Conservation (phyloP, 331 rosid genomes). For the Prunus yedoensis region DNA sequence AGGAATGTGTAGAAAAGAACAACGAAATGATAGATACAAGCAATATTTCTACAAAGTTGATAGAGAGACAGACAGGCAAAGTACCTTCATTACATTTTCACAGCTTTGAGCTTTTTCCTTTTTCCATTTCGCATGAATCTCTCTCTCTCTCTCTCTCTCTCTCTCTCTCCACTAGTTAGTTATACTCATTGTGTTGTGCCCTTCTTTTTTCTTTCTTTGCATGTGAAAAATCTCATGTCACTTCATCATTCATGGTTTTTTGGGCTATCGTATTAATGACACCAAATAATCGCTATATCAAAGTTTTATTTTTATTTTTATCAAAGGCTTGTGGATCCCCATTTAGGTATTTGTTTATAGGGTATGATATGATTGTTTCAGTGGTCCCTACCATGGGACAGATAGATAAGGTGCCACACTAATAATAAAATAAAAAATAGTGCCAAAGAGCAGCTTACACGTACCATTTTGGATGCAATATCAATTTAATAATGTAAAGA, state of each 20-base stretch:
- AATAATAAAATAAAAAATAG: neutral
- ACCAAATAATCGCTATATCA: no score
- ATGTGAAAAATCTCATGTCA: neutral
- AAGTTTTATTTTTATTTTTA: no score
- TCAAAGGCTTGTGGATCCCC: neutral
- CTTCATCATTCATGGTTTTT: neutral
- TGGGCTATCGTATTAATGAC: no score
- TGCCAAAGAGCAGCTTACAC: neutral
- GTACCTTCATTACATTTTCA: neutral
- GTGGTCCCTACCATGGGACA: neutral
- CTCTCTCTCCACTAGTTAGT: neutral
- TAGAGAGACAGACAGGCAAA: neutral
- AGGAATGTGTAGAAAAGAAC: neutral
- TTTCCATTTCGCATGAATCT: neutral
- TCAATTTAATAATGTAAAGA: neutral
- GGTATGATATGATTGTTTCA: neutral
- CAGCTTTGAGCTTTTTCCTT: neutral
- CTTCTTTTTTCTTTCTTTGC: neutral
- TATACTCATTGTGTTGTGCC: neutral
- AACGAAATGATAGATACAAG: conserved; percentile 15
- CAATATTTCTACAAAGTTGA: neutral
- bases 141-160: neutral
- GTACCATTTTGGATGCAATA: neutral
- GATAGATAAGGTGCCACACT: no score
- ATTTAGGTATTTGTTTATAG: neutral